These are phyloP conservation scores for Eragrostis curvula DNA, from an alignment of 176 grass and related monocot species.

Conservation along the genomic window DNA sequence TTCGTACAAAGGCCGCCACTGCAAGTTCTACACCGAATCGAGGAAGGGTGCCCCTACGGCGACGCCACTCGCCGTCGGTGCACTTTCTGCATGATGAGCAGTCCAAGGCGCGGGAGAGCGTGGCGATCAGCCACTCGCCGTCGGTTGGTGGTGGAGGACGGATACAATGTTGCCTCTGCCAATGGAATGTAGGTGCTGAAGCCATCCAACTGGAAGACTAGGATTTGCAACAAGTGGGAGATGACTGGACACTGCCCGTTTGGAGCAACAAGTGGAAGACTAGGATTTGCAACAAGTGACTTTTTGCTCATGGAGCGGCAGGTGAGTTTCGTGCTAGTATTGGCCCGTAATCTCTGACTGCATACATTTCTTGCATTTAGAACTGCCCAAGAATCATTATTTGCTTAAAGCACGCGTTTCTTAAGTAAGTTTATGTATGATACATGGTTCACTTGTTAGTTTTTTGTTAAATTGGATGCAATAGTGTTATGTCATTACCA, in stretches of 20 bases:
- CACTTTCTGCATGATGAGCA: conserved; percentile 92
- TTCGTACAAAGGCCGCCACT: conserved; percentile 88
- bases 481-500: conserved; percentile 1
- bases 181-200: conserved; percentile 45
- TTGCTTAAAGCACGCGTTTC: neutral
- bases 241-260: conserved; percentile 99
- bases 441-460: neutral
- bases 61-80: no score
- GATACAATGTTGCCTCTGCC: conserved; percentile 42
- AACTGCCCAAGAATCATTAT: neutral
- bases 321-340: conserved; percentile 48
- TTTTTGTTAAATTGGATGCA: neutral
- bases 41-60: conserved; percentile 93
- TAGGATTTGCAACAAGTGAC: conserved; percentile 76
- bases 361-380: neutral
- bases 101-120: conserved; percentile 91
- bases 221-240: conserved; percentile 99
- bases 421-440: neutral
- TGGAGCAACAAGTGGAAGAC: no score
- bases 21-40: conserved; percentile 99
- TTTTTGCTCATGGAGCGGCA: conserved; percentile 92
- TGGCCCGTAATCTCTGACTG: neutral
- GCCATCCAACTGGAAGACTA: conserved; percentile 98
- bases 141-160: conserved; percentile 60
- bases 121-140: conserved; percentile 83